Base-by-base conservation (phyloP, 805 yeast genomes). In the Barnettozyma botsteinii region DNA sequence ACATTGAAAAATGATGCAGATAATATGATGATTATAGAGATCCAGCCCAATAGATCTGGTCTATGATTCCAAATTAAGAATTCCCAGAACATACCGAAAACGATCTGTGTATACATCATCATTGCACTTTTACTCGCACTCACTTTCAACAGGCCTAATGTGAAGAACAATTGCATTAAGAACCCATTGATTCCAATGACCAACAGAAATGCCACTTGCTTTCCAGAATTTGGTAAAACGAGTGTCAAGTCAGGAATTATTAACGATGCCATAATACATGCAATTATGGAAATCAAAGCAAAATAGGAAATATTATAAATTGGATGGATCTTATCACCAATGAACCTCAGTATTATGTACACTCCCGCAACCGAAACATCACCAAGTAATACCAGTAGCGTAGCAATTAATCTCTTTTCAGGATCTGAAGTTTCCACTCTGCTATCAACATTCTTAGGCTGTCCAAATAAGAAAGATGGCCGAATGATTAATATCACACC, bases 401-500 rank as follows among this genome's bases (percentile, higher is more conserved):
- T 67, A 1, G 88, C 93, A 3, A 75, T 41, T n/a, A 78, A 55
- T 40, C 86, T 62, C 23, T 68, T 69, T 23, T 60, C 60, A 1
- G 81, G 68, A 22, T 74, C 67, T 12, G 70, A 51, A 13, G 79
- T 63, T 48, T 77, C 85, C 13, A 68, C 61, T 5, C 62, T 45
- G 18, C 65, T 68, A 40, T 60, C 61, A 15, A 29, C 42, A 22
- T 35, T 17, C 6, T 36, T 61, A 1, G 65, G 60, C 3, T 37
- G 35, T 8, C 81, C 81, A 50, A 84, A 77, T 27, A 85, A 48
- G 45, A 81, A 83, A 11, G 75, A 62, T 1, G 96, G 96, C 50
- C 83, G 74, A 1, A 94, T 87, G 45, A 87, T 81, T 14, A 86
- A 56, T 0, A 85, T 41, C 3, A 87, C 94, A 2, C 95, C 95